Evolutionary conservation across 495 filamentous ascomycete species (phyloP).

Genomic region (Neurospora sp.): DNA sequence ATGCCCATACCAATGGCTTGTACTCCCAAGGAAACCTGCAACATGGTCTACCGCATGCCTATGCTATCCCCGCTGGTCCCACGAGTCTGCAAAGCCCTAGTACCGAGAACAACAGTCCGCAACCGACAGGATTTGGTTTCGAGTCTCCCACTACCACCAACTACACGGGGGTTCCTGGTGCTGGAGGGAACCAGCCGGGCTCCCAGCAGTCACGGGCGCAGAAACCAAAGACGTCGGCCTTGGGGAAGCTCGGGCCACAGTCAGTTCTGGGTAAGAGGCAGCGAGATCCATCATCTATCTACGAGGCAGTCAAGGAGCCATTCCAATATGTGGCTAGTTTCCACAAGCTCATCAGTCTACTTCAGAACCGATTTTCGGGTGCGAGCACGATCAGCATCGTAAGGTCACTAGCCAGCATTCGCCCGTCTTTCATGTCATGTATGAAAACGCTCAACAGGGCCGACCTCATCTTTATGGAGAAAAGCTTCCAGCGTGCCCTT

Average conservation of each 20-base stretch:
- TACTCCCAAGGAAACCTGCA: conserved; percentile 40
- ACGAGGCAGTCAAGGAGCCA: conserved; percentile 77
- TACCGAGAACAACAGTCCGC: conserved; percentile 41
- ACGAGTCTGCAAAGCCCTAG: conserved; percentile 38
- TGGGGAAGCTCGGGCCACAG: conserved; percentile 36
- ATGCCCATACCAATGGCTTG: conserved; percentile 25
- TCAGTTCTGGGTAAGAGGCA: conserved; percentile 42
- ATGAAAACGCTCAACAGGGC: conserved; percentile 71
- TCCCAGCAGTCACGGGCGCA: conserved; percentile 18
- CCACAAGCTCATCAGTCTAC: conserved; percentile 74
- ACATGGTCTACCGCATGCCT: conserved; percentile 41
- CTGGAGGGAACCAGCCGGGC: conserved; percentile 13
- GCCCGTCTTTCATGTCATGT: conserved; percentile 85
- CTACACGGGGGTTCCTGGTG: conserved; percentile 20
- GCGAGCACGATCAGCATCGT: conserved; percentile 68
- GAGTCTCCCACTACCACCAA: conserved; percentile 36
- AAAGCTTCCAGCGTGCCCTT: conserved; percentile 85
- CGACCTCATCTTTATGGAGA: conserved; percentile 95
- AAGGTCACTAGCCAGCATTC: conserved; percentile 76
- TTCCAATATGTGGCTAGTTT: conserved; percentile 86
- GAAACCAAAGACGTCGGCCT: conserved; percentile 26
- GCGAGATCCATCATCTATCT: conserved; percentile 71
- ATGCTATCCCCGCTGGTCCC: conserved; percentile 38
- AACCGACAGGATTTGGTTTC: conserved; percentile 32
- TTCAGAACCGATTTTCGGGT: conserved; percentile 63